Evolutionary conservation across 2,329 filamentous ascomycete genomes (phyloP).

Genomic region (Pseudogymnoascus sp.): DNA sequence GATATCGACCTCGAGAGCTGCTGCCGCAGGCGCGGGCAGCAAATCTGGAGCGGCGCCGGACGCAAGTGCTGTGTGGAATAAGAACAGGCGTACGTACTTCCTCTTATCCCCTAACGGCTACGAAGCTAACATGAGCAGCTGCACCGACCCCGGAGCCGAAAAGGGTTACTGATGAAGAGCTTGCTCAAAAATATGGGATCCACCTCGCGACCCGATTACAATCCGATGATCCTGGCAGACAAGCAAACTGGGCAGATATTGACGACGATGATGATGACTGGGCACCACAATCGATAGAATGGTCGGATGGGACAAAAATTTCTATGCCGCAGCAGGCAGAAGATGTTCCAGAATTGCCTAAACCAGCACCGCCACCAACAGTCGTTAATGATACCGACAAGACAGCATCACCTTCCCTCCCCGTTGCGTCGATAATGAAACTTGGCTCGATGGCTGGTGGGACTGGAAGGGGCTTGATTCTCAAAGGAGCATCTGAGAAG

Average conservation of each 20-base stretch:
- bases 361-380: slow-evolving; percentile 18
- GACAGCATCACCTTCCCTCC: slow-evolving; percentile 26
- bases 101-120: slow-evolving; percentile 7
- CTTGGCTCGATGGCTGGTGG: slow-evolving; percentile 21
- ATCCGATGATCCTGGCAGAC: slow-evolving; percentile 63
- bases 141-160: slow-evolving; percentile 62
- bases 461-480: slow-evolving; percentile 48
- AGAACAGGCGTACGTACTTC: slow-evolving; percentile 62
- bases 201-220: slow-evolving; percentile 74
- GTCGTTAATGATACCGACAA: slow-evolving; percentile 19
- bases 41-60: slow-evolving; percentile 55
- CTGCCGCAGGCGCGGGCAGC: slow-evolving; percentile 42
- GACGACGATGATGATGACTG: slow-evolving; percentile 85
- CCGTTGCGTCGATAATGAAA: slow-evolving; percentile 23
- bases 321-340: slow-evolving; percentile 59
- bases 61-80: slow-evolving; percentile 75
- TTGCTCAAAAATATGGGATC: slow-evolving; percentile 76
- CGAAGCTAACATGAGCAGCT: slow-evolving; percentile 36
- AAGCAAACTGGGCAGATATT: slow-evolving; percentile 83
- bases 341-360: slow-evolving; percentile 7
- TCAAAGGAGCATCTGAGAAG: slow-evolving; percentile 60
- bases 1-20: slow-evolving; percentile 38
- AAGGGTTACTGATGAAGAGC: slow-evolving; percentile 78
- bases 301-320: slow-evolving; percentile 81
- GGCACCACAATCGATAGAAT: slow-evolving; percentile 76